Evolutionary conservation across 768 basidiomycete species (phyloP), one percentile per base, ranked within the genome.

Genomic region (Saitozyma sp.): DNA sequence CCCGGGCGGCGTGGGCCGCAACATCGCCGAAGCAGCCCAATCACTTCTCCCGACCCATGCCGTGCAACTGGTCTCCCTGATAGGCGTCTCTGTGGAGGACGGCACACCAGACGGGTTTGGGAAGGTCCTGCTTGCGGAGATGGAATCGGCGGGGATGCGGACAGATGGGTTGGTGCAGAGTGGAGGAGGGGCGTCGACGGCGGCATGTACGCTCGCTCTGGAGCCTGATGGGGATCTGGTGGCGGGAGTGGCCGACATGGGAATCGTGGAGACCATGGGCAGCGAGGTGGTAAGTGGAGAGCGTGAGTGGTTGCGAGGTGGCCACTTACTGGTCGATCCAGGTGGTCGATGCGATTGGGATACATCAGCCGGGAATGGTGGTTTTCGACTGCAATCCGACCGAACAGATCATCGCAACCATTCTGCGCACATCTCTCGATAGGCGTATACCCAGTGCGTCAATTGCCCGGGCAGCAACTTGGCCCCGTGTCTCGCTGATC

Each of bases 221-320:
- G 89, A 92, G 73, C 77, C 80, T 38, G 73, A 82, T 7, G 92
- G 93, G 0, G 84, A 84, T 54, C 82, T 98, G 17, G 82, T 88
- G 2, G 85, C 86, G n/a, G 96, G 96, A 2, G 85, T 98, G 10
- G 91, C 96, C 14, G 94, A 96, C 74, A 98, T 97, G 91, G 85
- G 83, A 17, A 78, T 71, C 51, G 84, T 86, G 9, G 80, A 85
- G 45, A 69, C 75, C 1, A 73, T 91, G 57, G 78, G 82, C 20
- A 80, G 78, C 11, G 77, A 83, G n/a, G 71, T 77, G 69, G 87
- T 88, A 71, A 55, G 81, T 63, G 1, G 43, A 51, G 45, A 50
- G 46, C 20, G 10, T 10, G 50, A 42, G 3, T n/a, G 19, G 41
- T 37, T 13, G 16, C 11, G n/a, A 8, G 9, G 13, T 9, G 58